Evolutionary conservation across 371 early-diverging fungal species (phyloP), one percentile per base, ranked within the genome.

Genomic region (Mucor lusitanicus): DNA sequence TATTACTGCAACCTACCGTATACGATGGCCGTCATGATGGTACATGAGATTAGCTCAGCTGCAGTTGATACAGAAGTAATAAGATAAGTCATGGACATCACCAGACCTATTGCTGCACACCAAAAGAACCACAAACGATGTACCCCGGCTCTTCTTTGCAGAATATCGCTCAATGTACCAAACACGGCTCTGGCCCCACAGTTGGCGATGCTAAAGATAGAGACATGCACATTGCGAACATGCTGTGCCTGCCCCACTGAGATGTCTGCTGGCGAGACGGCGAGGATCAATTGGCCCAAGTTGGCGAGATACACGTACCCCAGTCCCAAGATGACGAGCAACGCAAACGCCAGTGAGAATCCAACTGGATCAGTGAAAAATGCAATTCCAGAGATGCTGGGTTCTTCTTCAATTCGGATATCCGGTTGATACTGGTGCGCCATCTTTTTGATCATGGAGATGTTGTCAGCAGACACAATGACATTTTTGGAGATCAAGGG

Each of bases 281-380:
- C 59, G 5, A 73, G 25, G 9, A 83, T 35, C 32, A 83, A 65
- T 39, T 75, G 77, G 0, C 80, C 83, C 9, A 83, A 56, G 12
- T 75, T 77, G 3, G 83, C 76, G 3, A 83, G 27, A 59, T 83
- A 83, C 5, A 83, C 80, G 68, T 83, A 83, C 12, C 83, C 83
- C 21, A 78, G 19, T 21, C 83, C 83, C 3, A 80, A 67, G 0
- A 70, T 61, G 15, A 83, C 65, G 23, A 83, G 68, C 27, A 80
- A 53, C 4, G 77, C 59, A 21, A 71, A 53, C 23, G 77, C 77
- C 13, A 80, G 57, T 5, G 83, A 66, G 42, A 74, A 71, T 3
- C 79, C 79, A 19, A 71, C 67, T 12, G 78, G 79, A 27, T 80
- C 67, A 3, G 53, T 65, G 42, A 83, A 73, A 33, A 80, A 71